Evolutionary conservation across 208 protist genomes (phyloP), one percentile per base, ranked within the genome.

Genomic region (Leptomonas seymouri): DNA sequence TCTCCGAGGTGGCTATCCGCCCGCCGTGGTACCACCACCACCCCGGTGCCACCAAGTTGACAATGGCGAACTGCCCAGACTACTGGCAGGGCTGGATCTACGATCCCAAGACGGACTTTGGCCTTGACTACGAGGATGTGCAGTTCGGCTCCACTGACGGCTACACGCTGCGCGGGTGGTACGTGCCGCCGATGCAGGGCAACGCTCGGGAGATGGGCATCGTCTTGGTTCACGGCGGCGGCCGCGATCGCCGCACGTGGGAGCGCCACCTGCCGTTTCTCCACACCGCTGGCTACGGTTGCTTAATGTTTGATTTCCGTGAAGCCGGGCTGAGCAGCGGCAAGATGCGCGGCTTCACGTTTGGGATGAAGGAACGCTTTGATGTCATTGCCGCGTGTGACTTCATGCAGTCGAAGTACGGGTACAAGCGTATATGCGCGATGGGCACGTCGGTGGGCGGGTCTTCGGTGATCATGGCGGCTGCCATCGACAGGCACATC

Each of bases 21-120:
- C 93, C 93, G 20, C 93, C 93, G 58, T 97, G 93, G 93, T 95
- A 97, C 70, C 91, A 94, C 59, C 87, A 91, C 73, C 76, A 82
- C 44, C 90, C 90, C 53, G 81, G 76, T 7, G 83, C 86, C 2
- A 74, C 64, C 14, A 44, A 46, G 7, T 80, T 97, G 14, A 87
- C 84, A 14, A 81, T 82, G 76, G 62, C 78, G 41, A 77, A 74
- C 16, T 84, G 86, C 66, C 93, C 93, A 0, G 88, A 93, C 27
- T 96, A 97, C 81, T 97, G 93, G 91, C 87, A 93, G 58, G 91
- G 91, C 18, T 90, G 84, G 74, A 81, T 91, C 16, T 76, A 87
- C 68, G 80, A 97, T 78, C 93, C 93, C 21, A 88, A 88, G 68
- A 89, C 76, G 15, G 91, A 97, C 69, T 82, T 95, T 54, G 76